Base-by-base conservation (phyloP, 345 rosid genomes). In the Melaleuca quinquenervia region DNA sequence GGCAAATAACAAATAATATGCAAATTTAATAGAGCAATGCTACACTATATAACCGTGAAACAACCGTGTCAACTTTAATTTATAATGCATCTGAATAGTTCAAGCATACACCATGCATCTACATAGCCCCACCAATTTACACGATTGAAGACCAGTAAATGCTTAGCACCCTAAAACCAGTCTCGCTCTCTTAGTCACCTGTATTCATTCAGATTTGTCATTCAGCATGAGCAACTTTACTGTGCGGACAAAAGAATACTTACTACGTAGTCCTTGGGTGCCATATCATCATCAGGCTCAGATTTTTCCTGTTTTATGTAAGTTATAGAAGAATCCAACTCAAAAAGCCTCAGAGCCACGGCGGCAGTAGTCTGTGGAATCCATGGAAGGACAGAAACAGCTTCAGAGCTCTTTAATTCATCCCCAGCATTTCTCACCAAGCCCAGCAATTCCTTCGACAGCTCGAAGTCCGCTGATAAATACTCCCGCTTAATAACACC, bases 281-380 rank as follows among this genome's bases (percentile, higher is more conserved):
- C 88, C 84, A 90, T 92, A 83, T 91, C 96, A 82, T 87, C 94
- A 5, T 80, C 87, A 86, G 91, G 87, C 83, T 91, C 94, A 58
- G 90, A 89, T 91, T 93, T 93, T 90, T 92, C 98, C 41, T 87
- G 92, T 90, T 90, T 91, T 82, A 90, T 86, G 27, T 93, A 95
- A 70, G 88, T 78, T 85, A 96, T 89, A 53, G 94, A 94, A 16
- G 92, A 86, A 87, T 96, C 99, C 50, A 98, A 91, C 87, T 96
- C 99, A 55, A 92, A 90, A 89, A 98, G 96, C 91, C 99, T 94
- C 88, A 95, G 84, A 88, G 96, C 97, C 82, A 93, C 94, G 50
- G 99, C 99, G 75, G 97, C 91, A 84, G 92, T 88, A 52, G 98
- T 94, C 90, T 89, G 92, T n/a, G 99, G 99, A 87, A 96, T 91